Percentiles rank a stretch among this genome's conserved stretches.
Evolutionary conservation across 73 alveolate species (phyloP).

Genomic region (Paramecium pentaurelia): DNA sequence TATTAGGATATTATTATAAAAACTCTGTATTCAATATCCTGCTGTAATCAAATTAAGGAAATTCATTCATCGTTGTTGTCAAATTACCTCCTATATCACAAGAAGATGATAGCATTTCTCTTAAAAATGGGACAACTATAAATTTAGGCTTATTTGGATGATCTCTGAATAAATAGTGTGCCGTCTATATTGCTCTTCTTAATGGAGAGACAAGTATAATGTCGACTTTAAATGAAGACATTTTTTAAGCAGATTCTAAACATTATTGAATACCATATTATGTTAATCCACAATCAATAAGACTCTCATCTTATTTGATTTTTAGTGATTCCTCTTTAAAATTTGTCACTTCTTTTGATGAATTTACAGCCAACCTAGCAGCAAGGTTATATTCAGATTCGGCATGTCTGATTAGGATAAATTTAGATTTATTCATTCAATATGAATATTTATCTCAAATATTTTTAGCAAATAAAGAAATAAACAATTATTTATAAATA

Average conservation of each 20-base stretch:
- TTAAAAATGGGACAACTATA: background rate
- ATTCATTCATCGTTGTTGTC: background rate
- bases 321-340: background rate
- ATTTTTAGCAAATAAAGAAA: background rate
- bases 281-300: constrained; percentile 69
- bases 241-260: constrained; percentile 23
- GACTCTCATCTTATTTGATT: constrained; percentile 60
- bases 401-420: constrained; percentile 31
- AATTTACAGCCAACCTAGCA: background rate
- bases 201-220: constrained; percentile 68
- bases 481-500: background rate
- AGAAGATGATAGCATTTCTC: constrained; percentile 29
- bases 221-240: constrained; percentile 53
- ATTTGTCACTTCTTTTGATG: background rate
- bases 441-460: background rate
- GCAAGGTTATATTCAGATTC: constrained; percentile 43
- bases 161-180: constrained; percentile 58
- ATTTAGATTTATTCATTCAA: constrained; percentile 15
- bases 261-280: constrained; percentile 66
- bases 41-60: constrained; percentile 3
- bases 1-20: background rate
- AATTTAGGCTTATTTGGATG: constrained; percentile 63
- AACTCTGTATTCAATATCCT: background rate
- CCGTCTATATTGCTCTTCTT: constrained; percentile 69
- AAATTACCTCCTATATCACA: constrained; percentile 39